Conservation (phyloP, 2,329 filamentous ascomycete genomes). For the Pseudogymnoascus sp. region DNA sequence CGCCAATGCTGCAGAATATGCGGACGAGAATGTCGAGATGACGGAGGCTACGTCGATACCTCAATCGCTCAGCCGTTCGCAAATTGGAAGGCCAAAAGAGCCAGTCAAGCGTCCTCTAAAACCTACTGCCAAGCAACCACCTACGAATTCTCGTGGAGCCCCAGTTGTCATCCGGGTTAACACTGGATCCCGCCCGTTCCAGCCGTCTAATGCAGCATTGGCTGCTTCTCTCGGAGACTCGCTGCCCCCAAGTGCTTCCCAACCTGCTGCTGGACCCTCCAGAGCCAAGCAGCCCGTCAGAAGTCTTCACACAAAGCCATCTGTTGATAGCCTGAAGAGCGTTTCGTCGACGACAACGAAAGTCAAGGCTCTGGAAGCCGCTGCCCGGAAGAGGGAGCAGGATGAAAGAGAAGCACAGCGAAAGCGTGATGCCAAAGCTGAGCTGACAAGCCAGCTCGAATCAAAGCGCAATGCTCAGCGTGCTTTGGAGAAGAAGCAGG, state of each 20-base stretch:
- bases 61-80: constrained; percentile 47
- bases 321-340: constrained; percentile 53
- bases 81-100: constrained; percentile 42
- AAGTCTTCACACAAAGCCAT: constrained; percentile 28
- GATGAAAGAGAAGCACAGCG: constrained; percentile 73
- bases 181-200: constrained; percentile 55
- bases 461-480: constrained; percentile 58
- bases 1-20: constrained; percentile 26
- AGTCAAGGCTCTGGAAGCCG: constrained; percentile 64
- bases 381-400: constrained; percentile 74
- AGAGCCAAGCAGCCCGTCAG: constrained; percentile 11
- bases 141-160: constrained; percentile 53
- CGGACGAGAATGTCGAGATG: constrained; percentile 46
- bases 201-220: constrained; percentile 49
- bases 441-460: constrained; percentile 50
- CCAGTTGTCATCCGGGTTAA: constrained; percentile 68
- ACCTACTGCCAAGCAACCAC: constrained; percentile 48
- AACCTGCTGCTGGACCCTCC: constrained; percentile 34
- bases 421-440: constrained; percentile 73
- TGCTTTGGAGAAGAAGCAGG: constrained; percentile 42
- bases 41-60: constrained; percentile 48
- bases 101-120: constrained; percentile 50
- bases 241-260: constrained; percentile 34
- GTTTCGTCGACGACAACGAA: constrained; percentile 53
- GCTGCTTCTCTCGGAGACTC: constrained; percentile 53